A percentile compares a stretch with the other conserved stretches of the same genome.
phyloP scores from a whole-genome alignment of 257 asterid species.

The Euphrasia confusa region DNA sequence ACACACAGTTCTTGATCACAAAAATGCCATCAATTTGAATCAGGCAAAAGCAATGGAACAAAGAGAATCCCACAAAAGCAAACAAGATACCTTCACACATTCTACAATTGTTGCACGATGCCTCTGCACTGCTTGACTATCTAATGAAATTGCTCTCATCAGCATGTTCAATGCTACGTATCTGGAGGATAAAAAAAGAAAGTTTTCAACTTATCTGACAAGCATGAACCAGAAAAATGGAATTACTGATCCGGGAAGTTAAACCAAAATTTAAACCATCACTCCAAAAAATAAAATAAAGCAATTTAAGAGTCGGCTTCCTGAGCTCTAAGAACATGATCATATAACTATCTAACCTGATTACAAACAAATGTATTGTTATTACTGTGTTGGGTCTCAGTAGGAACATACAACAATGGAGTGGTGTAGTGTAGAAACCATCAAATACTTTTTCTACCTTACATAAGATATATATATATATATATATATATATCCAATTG shows the following conservation, averaged over 20 bases:
- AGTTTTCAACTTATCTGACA: slow-evolving; percentile 27
- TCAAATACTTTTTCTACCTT: not conserved
- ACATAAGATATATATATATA: not conserved
- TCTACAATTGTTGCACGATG: slow-evolving; percentile 94
- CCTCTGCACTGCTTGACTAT: slow-evolving; percentile 98
- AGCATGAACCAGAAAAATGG: slow-evolving; percentile 25
- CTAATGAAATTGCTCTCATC: slow-evolving; percentile 88
- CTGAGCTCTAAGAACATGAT: slow-evolving; percentile 18
- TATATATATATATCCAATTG: not conserved
- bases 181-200: slow-evolving; percentile 38
- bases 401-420: not conserved
- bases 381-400: slow-evolving; percentile 12
- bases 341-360: slow-evolving; percentile 6
- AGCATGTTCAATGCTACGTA: slow-evolving; percentile 98
- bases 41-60: slow-evolving; percentile 15
- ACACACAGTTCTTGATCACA: slow-evolving; percentile 7
- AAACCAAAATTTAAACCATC: slow-evolving; percentile 14
- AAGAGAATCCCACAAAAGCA: slow-evolving; percentile 15
- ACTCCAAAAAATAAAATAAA: slow-evolving; percentile 18
- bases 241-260: slow-evolving; percentile 12
- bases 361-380: slow-evolving; percentile 9
- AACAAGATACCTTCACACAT: slow-evolving; percentile 79
- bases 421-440: not conserved
- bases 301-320: slow-evolving; percentile 6
- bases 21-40: slow-evolving; percentile 14